Evolutionary conservation across 2,329 filamentous ascomycete species (phyloP), one percentile per base, ranked within the genome.

Genomic region (Fusarium odoratissimum): DNA sequence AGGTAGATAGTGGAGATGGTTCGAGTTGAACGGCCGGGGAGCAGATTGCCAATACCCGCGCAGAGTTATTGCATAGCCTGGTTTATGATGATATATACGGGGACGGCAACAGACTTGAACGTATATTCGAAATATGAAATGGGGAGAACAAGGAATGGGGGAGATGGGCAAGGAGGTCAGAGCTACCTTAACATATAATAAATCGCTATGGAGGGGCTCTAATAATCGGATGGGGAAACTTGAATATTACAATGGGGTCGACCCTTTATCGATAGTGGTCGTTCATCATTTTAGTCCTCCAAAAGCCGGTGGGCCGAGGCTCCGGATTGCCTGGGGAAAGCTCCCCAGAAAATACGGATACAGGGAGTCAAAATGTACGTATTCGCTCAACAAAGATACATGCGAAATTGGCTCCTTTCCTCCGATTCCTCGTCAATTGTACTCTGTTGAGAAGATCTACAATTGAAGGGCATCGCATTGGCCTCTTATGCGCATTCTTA

Each of bases 281-380:
- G 60, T 60, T 62, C 64, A 61, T 60, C 41, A 54, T 57, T 51
- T 60, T 58, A 63, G 19, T 61, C 60, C 54, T 56, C 62, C 59
- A 60, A 63, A 64, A 75, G 73, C 76, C 76, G 76, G 67, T 77
- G 71, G 73, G 60, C 76, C 76, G 76, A 78, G 76, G 76, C 69
- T 71, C 59, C 56, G 21, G 37, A 31, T 44, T 42, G 33, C 49
- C 52, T 35, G 66, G 66, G 67, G 69, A 58, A 71, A 70, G 45
- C 40, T 40, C 64, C 46, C 65, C 42, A 45, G 40, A 33, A 31
- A 69, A 33, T 54, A 40, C 37, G 17, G 31, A 37, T 42, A 30
- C 37, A 35, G 25, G 40, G 56, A 44, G 58, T 57, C 40, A n/a
- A 40, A 44, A 23, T 51, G 64, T 71, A 71, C 65, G 58, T 70